A percentile compares a stretch with the other conserved stretches of the same genome.
These are phyloP conservation scores for Erysimum cheiranthoides DNA, from an alignment of 345 rosid species.

Conservation along the genomic window DNA sequence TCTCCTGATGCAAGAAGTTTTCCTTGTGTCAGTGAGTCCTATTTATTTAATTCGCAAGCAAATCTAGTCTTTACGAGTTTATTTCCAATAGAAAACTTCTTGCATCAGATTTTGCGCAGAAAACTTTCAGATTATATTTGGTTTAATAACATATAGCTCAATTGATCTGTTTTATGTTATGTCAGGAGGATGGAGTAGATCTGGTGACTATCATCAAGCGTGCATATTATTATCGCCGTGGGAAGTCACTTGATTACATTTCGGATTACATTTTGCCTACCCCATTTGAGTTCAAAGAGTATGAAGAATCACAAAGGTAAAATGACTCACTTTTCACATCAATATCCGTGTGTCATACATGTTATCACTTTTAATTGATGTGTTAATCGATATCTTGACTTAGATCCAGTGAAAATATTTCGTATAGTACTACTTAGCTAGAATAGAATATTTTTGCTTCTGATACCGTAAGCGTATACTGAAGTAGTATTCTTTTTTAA, in stretches of 20 bases:
- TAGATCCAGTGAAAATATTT: background rate
- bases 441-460: background rate
- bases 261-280: slow-evolving; percentile 64
- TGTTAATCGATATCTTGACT: background rate
- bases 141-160: background rate
- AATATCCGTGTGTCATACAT: background rate
- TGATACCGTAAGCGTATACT: slow-evolving; percentile 19
- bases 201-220: slow-evolving; percentile 53
- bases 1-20: slow-evolving; percentile 28
- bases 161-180: slow-evolving; percentile 8
- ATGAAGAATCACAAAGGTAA: slow-evolving; percentile 49
- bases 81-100: background rate
- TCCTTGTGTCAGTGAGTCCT: slow-evolving; percentile 4
- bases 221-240: slow-evolving; percentile 60
- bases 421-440: background rate
- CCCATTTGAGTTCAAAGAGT: slow-evolving; percentile 54
- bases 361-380: background rate
- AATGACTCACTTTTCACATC: background rate
- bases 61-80: background rate
- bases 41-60: background rate
- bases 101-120: background rate
- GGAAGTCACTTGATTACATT: slow-evolving; percentile 45
- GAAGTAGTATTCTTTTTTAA: background rate
- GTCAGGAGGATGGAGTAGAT: slow-evolving; percentile 67
- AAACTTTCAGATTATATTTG: background rate